Base-by-base conservation (phyloP, 139 green algal species). In the Coccomyxa sp. region DNA sequence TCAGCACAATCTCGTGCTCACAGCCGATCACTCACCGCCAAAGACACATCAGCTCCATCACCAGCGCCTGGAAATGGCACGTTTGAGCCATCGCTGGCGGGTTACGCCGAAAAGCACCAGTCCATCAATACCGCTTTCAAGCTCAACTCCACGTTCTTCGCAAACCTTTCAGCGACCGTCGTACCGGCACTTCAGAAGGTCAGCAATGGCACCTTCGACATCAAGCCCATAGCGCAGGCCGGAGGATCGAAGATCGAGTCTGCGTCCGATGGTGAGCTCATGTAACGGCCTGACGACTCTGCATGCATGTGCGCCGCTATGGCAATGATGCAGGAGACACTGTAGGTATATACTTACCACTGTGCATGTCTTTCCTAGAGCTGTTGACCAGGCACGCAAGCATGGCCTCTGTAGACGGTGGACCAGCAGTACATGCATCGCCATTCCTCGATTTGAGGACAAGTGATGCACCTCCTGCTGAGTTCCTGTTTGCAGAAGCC, bases 121-220 rank as follows among this genome's bases (percentile, higher is more conserved):
- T 16, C 29, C 7, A 72, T 39, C 68, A 72, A 39, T 27, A 72
- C 68, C 24, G 29, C 14, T n/a, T 74, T 77, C 44, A 14, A 37
- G 18, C 50, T 77, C 41, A 81, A 81, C 44, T 68, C 41, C 8
- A 81, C 69, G 58, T 81, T 72, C 36, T 81, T 77, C 34, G 69
- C 58, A 34, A 69, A 81, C 33, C 33, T 81, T 7, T 77, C 76
- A 9, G 40, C 41, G 33, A 81, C 77, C 10, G 68, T 77, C 33
- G 73, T 81, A 27, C 74, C 73, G 24, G 18, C 31, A 24, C 27
- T 81, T 8, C 33, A 50, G 16, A 77, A 35, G 31, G 24, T 70
- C 39, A 38, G 41, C 41, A 81, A 81, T 40, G 77, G 77, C 8
- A 81, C 69, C 9, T 81, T 81, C 35, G 22, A 55, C 8, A 0